Evolutionary conservation across 371 early-diverging fungal genomes (phyloP).

Genomic region (Mortierella sp.): DNA sequence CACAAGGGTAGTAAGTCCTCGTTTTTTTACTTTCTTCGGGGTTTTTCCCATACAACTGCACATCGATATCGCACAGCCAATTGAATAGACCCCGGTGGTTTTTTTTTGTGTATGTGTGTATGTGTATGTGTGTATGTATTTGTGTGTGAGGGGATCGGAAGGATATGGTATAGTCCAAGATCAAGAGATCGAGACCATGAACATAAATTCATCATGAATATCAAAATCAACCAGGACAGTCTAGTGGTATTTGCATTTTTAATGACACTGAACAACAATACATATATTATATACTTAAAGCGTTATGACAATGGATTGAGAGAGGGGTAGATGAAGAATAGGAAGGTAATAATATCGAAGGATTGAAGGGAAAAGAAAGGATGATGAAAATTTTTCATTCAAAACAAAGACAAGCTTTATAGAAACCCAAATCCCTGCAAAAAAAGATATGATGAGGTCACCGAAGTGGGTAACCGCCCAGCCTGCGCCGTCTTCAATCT

Average conservation of each 20-base stretch:
- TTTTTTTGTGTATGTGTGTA: constrained; percentile 37
- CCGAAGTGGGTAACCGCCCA: too few relatives aligned
- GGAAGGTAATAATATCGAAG: neutral
- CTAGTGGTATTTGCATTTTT: neutral
- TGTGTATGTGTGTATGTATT: neutral
- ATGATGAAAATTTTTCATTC: constrained; percentile 12
- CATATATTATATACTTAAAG: neutral
- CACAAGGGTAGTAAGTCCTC: constrained; percentile 54
- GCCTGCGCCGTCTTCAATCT: too few relatives aligned
- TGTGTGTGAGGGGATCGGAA: neutral
- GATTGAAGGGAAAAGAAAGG: neutral
- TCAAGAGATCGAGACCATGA: neutral
- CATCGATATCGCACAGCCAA: constrained; percentile 48
- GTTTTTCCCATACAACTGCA: constrained; percentile 53
- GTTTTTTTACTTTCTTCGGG: constrained; percentile 49
- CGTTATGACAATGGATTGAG: neutral
- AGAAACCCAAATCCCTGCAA: too few relatives aligned
- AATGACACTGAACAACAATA: constrained; percentile 2
- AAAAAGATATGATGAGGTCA: too few relatives aligned
- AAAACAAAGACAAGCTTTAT: neutral
- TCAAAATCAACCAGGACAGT: neutral
- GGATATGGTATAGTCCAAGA: neutral
- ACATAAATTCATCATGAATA: constrained; percentile 19
- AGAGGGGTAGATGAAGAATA: neutral
- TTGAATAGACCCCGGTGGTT: constrained; percentile 54